Percentiles rank a stretch among this genome's conserved stretches.
phyloP scores from a whole-genome alignment of 139 green algal genomes.

The Chlorella sp. region DNA sequence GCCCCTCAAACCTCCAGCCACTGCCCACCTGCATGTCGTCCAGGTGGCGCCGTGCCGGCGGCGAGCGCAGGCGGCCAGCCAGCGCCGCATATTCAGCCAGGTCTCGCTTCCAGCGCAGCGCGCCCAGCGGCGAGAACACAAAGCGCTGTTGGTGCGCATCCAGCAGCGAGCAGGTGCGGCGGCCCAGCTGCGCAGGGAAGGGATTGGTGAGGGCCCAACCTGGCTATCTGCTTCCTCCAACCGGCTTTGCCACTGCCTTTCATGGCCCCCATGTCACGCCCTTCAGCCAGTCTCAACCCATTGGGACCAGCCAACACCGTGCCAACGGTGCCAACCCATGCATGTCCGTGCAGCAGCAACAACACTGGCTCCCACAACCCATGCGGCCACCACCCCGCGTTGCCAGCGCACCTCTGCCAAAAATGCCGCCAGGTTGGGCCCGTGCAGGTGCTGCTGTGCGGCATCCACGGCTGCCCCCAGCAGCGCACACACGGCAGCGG shows the following conservation, averaged over 20 bases:
- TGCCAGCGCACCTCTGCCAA: conserved; percentile 59
- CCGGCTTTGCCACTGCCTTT: too few relatives aligned
- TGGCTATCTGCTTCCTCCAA: too few relatives aligned
- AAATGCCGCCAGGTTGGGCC: conserved; percentile 60
- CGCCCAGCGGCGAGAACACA: conserved; percentile 68
- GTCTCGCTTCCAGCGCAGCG: conserved; percentile 78
- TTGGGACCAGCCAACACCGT: neutral
- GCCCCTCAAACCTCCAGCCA: conserved; percentile 25
- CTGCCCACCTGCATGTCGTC: conserved; percentile 52
- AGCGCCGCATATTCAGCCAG: conserved; percentile 68
- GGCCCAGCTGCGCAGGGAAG: conserved; percentile 44
- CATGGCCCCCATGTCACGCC: neutral
- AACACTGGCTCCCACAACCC: too few relatives aligned
- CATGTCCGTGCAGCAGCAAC: too few relatives aligned
- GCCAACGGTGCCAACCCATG: too few relatives aligned
- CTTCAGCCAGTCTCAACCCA: too few relatives aligned
- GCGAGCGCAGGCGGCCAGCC: conserved; percentile 37
- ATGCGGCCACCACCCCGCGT: too few relatives aligned
- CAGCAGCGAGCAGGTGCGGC: conserved; percentile 39
- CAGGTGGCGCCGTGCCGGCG: conserved; percentile 35
- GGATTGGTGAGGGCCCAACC: neutral
- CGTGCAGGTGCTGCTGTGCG: conserved; percentile 56
- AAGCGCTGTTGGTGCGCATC: conserved; percentile 67
- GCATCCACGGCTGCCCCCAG: conserved; percentile 44
- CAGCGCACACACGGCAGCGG: conserved; percentile 53